A percentile compares a stretch with the other conserved stretches of the same genome.
phyloP scores from a whole-genome alignment of 805 yeast genomes.

The Wickerhamiella kazuoi region DNA sequence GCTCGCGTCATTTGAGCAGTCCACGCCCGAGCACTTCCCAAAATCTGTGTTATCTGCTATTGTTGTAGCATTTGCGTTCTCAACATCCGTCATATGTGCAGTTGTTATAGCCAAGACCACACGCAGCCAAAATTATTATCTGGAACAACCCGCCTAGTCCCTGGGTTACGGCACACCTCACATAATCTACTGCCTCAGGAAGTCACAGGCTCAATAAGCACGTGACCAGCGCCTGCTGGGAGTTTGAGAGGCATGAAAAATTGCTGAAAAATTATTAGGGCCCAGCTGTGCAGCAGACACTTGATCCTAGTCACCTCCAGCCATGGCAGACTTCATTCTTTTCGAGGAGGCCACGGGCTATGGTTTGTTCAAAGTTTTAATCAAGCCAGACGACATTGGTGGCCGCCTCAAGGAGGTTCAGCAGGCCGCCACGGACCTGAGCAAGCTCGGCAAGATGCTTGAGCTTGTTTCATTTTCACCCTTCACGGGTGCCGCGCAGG shows the following conservation, averaged over 20 bases:
- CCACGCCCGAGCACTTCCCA: conserved; percentile 54
- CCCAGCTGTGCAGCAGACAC: conserved; percentile 39
- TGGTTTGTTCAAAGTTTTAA: conserved; percentile 82
- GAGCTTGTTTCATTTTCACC: conserved; percentile 94
- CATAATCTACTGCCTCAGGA: no score
- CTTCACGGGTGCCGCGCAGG: conserved; percentile 98
- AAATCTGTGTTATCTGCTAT: no score
- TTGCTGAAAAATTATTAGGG: neutral
- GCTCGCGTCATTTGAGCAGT: conserved; percentile 75
- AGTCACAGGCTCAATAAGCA: no score
- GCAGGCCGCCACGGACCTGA: conserved; percentile 69
- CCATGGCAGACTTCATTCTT: conserved; percentile 73
- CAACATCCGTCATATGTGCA: no score
- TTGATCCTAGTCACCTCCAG: conserved; percentile 63
- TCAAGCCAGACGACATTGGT: conserved; percentile 90
- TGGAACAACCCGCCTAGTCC: no score
- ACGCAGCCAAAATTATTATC: no score
- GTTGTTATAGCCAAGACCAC: no score
- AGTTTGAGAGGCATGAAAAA: neutral
- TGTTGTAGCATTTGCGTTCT: no score
- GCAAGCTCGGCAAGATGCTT: conserved; percentile 75
- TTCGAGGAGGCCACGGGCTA: conserved; percentile 98
- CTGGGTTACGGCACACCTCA: no score
- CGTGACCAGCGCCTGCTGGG: no score
- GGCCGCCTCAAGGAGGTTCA: conserved; percentile 87